A percentile compares a stretch with the other conserved stretches of the same genome.
Conservation (phyloP, 768 basidiomycete species). For the Tricholoma furcatifolium region DNA sequence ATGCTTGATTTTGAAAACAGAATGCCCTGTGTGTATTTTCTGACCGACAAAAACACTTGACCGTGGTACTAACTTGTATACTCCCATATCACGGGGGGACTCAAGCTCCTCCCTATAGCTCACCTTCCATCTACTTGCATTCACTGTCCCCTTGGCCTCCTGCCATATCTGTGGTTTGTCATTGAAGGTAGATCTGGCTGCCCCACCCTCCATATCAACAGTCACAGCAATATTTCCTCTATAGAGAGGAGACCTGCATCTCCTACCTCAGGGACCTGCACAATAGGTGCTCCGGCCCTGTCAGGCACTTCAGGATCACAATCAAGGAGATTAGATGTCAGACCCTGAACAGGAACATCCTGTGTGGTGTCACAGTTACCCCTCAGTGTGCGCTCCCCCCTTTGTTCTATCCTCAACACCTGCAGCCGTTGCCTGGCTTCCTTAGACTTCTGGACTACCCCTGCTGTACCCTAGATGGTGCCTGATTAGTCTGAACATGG, state of each 20-base stretch:
- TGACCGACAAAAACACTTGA: conserved; percentile 12
- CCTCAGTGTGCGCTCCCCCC: neutral
- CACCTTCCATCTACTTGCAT: neutral
- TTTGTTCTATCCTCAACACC: neutral
- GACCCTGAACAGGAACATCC: no score
- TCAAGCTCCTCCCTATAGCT: neutral
- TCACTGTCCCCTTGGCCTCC: neutral
- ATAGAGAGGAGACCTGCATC: no score
- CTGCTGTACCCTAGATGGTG: neutral
- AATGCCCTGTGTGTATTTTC: conserved; percentile 15
- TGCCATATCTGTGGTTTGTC: neutral
- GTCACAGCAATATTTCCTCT: no score
- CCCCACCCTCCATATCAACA: no score
- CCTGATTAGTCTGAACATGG: neutral
- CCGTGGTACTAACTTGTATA: neutral
- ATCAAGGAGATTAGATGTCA: no score
- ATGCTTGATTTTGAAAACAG: conserved; percentile 25
- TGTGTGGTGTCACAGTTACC: neutral
- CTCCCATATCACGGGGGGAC: neutral
- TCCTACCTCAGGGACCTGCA: no score
- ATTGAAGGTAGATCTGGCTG: conserved; percentile 19
- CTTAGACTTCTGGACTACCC: neutral
- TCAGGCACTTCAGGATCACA: no score
- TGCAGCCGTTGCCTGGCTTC: neutral
- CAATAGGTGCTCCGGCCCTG: no score